Percentiles rank a stretch among this genome's conserved stretches.
Conservation (phyloP, 108 stramenopile genomes). For the Skeletonema tropicum region DNA sequence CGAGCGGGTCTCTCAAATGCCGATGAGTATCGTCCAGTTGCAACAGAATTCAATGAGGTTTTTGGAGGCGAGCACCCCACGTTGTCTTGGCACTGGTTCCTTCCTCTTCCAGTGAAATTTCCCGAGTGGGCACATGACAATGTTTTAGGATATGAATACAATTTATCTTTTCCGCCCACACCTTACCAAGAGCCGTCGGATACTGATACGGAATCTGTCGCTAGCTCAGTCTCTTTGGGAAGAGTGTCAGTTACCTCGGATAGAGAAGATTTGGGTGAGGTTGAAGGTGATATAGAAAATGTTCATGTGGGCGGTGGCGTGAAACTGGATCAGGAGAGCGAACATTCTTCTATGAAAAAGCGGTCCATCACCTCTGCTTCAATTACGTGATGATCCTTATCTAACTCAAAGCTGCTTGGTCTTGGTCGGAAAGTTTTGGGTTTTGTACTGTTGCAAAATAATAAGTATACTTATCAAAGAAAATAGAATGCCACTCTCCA, state of each 20-base stretch:
- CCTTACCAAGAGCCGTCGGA: slow-evolving; percentile 59
- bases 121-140: slow-evolving; percentile 76
- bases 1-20: slow-evolving; percentile 56
- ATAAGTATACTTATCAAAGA: no score
- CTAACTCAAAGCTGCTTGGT: no score
- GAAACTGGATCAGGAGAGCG: background rate
- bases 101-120: slow-evolving; percentile 68
- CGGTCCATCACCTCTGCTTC: background rate
- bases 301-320: background rate
- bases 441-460: background rate
- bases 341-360: background rate
- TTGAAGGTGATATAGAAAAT: slow-evolving; percentile 1
- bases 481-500: background rate
- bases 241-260: slow-evolving; percentile 1
- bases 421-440: background rate
- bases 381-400: background rate
- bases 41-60: slow-evolving; percentile 92
- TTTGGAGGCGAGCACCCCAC: slow-evolving; percentile 84
- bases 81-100: slow-evolving; percentile 79
- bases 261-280: background rate
- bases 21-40: slow-evolving; percentile 72
- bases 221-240: background rate
- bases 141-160: slow-evolving; percentile 81
- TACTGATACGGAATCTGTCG: slow-evolving; percentile 27
- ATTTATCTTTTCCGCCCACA: slow-evolving; percentile 49